Evolutionary conservation across 164 flowering plant genomes (phyloP).

Genomic region (Stephania japonica): DNA sequence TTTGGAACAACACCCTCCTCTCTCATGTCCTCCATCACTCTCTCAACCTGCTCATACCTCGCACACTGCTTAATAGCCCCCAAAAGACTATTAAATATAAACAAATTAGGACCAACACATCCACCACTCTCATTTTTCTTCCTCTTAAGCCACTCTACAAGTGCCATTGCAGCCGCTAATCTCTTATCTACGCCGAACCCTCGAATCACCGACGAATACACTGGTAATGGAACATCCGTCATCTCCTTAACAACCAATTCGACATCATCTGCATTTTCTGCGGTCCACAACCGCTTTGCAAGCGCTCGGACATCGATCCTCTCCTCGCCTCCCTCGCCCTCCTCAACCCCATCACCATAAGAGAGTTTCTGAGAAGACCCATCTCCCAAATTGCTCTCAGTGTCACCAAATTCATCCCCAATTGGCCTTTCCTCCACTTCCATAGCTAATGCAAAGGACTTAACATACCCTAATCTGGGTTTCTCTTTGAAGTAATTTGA

Average conservation of each 20-base stretch:
- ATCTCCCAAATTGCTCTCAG: slow-evolving; percentile 16
- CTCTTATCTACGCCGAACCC: slow-evolving; percentile 64
- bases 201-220: slow-evolving; percentile 60
- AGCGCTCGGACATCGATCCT: slow-evolving; percentile 66
- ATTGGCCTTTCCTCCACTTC: slow-evolving; percentile 38
- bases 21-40: slow-evolving; percentile 61
- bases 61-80: slow-evolving; percentile 67
- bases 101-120: slow-evolving; percentile 50
- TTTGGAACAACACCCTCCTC: slow-evolving; percentile 52
- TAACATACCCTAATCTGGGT: slow-evolving; percentile 21
- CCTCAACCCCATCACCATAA: slow-evolving; percentile 12
- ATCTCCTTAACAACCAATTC: slow-evolving; percentile 60
- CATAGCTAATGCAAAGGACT: slow-evolving; percentile 29
- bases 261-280: slow-evolving; percentile 68
- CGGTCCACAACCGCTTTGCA: slow-evolving; percentile 44
- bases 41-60: slow-evolving; percentile 35
- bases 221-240: slow-evolving; percentile 64
- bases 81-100: slow-evolving; percentile 72
- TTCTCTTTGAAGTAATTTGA: background rate
- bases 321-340: slow-evolving; percentile 4
- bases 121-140: slow-evolving; percentile 40
- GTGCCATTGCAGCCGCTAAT: slow-evolving; percentile 56
- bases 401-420: slow-evolving; percentile 23
- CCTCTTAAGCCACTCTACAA: slow-evolving; percentile 76
- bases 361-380: slow-evolving; percentile 16